Evolutionary conservation across 2,329 filamentous ascomycete species (phyloP), one percentile per base, ranked within the genome.

Genomic region (Alternaria burnsii): DNA sequence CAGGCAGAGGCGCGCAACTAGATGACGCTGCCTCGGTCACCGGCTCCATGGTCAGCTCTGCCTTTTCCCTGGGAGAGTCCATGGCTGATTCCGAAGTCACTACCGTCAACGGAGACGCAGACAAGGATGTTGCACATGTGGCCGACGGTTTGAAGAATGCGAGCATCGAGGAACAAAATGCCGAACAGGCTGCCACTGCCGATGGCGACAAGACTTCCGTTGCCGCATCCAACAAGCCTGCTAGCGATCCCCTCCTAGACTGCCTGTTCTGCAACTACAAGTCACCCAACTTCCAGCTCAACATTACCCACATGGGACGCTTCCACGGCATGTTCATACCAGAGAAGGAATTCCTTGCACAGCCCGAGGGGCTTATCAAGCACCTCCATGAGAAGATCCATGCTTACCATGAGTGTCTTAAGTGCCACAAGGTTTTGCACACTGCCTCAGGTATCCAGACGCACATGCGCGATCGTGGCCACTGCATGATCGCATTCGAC

Each of bases 311-410:
- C 76, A 99, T 99, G 95, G 89, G 91, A 76, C 91, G 92, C 61
- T 89, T 90, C 71, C 95, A 99, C 76, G 93, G 94, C 82, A 93
- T 97, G 88, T 97, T 98, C 79, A 90, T 99, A 63, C 95, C 95
- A 0, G 95, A 99, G 78, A 91, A 89, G 79, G 82, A 89, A 32
- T 99, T 93, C 71, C 82, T 99, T 3, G 88, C 91, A 5, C 87
- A 99, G 72, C 77, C 95, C 3, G 90, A 97, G 62, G 94, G 94
- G 2, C 82, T 99, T 51, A 81, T 99, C 61, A 84, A 85, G 55
- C 89, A 93, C 64, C 84, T 99, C 14, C 89, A 93, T 72, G 85
- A 89, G 65, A 96, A 93, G 69, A 89, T 99, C 41, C 86, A 89
- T 62, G 87, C 93, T 60, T 87, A 90, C 63, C 88, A 93, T 75